Evolutionary conservation across 164 flowering plant species (phyloP), one percentile per base, ranked within the genome.

Genomic region (Platanus orientalis): DNA sequence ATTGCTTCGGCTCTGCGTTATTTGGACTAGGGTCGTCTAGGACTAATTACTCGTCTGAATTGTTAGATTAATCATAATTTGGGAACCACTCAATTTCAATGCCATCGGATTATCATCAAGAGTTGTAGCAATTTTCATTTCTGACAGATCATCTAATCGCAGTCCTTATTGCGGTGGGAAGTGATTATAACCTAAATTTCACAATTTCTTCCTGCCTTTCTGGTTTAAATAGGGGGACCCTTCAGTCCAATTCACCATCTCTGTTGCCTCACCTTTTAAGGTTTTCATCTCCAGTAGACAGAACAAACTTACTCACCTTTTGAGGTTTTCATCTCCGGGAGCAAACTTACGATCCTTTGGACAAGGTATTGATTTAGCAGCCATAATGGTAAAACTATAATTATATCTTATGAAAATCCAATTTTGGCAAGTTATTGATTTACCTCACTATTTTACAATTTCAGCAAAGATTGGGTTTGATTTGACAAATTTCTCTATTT

Each of bases 181-280:
- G 67, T 52, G 73, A 74, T 51, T 82, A 85, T 73, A 87, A 82
- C 40, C 79, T 87, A 48, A 85, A 89, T 76, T 90, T 89, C 75
- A 72, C 81, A 1, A 86, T 88, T 57, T 81, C 96, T 66, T 75
- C 79, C 70, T 67, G 83, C 74, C 71, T 77, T 70, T 75, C 87
- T 67, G 90, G 91, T 70, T 83, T 65, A 68, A 83, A 82, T 75
- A 84, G 98, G 98, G 98, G 97, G 98, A 90, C 98, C 99, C 97
- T 94, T 94, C 99, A 94, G 97, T 91, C 99, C 97, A 94, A 94
- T 89, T 84, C 79, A 66, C 70, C 85, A 62, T 72, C 87, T 68
- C 67, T 75, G 61, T 68, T 83, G 64, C 84, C 89, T 75, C 90
- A 83, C 48, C 73, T 78, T 64, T 92, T 87, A 84, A 94, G 96